These are phyloP conservation scores for Fraxinus angustifolia DNA, from an alignment of 305 asterid genomes.

Conservation along the genomic window DNA sequence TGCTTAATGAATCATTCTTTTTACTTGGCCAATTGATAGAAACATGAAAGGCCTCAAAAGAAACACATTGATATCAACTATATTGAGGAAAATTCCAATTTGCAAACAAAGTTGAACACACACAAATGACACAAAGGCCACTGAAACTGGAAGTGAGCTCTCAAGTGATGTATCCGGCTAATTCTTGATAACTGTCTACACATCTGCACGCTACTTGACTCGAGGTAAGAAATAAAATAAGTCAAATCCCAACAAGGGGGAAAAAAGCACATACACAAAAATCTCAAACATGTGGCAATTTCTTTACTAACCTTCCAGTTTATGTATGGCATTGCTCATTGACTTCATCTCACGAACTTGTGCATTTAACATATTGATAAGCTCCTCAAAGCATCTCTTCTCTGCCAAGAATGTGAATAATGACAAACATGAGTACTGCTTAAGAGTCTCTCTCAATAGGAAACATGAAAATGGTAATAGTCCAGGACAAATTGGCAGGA, in stretches of 20 bases:
- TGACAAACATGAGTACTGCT: neutral
- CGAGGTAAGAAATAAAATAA: neutral
- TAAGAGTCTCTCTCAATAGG: neutral
- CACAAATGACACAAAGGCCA: neutral
- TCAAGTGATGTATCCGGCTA: neutral
- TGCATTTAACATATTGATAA: conserved; percentile 57
- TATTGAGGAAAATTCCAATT: neutral
- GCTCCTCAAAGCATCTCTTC: conserved; percentile 82
- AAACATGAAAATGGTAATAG: neutral
- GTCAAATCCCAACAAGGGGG: neutral
- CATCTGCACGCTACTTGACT: neutral
- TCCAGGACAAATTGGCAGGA: neutral
- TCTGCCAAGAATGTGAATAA: conserved; percentile 50
- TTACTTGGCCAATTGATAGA: neutral
- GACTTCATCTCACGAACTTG: conserved; percentile 90
- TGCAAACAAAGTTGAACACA: neutral
- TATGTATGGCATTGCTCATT: conserved; percentile 65
- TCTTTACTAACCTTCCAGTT: conserved; percentile 56
- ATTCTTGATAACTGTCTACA: neutral
- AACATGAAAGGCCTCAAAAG: neutral
- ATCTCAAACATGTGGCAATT: conserved; percentile 7
- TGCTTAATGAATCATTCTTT: neutral
- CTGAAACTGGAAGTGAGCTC: neutral
- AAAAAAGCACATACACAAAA: neutral
- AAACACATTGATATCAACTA: neutral